Evolutionary conservation across 2,329 filamentous ascomycete species (phyloP).

Genomic region (Neocatenulostroma microsporum): DNA sequence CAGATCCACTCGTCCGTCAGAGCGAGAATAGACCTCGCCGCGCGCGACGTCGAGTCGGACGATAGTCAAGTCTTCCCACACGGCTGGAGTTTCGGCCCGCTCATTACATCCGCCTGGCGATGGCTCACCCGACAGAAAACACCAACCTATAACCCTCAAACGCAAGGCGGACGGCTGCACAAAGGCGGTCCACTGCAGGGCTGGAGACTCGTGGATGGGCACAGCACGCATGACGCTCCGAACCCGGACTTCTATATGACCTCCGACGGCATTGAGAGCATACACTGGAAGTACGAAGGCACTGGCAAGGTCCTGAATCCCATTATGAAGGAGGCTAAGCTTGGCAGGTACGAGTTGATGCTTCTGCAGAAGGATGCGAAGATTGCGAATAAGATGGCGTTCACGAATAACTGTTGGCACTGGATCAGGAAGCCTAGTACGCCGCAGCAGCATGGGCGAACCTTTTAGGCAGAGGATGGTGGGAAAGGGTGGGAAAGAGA

Average conservation of each 20-base stretch:
- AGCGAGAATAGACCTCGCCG: conserved; percentile 27
- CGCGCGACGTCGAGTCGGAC: conserved; percentile 23
- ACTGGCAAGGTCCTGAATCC: conserved; percentile 5
- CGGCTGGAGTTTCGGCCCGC: conserved; percentile 15
- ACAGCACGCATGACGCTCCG: conserved; percentile 15
- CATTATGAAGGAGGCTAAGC: conserved; percentile 20
- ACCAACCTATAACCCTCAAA: conserved; percentile 18
- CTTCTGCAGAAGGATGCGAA: conserved; percentile 12
- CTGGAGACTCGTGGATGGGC: conserved; percentile 27
- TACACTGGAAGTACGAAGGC: conserved; percentile 22
- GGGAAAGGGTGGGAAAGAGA: too few species aligned
- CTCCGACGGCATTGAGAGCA: conserved; percentile 13
- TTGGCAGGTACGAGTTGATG: conserved; percentile 13
- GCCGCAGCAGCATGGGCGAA: conserved; percentile 7
- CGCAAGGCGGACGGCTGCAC: too few species aligned
- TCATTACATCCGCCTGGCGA: conserved; percentile 13
- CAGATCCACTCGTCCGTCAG: conserved; percentile 30
- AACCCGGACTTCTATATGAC: conserved; percentile 19
- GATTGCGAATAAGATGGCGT: conserved; percentile 10
- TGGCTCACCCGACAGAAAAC: conserved; percentile 8
- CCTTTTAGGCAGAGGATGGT: too few species aligned
- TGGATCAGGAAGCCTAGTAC: conserved; percentile 5
- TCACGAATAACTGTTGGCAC: conserved; percentile 12
- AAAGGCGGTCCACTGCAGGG: conserved; percentile 23
- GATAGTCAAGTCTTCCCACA: conserved; percentile 13